These are phyloP conservation scores for Pseudopithomyces chartarum DNA, from an alignment of 2,329 filamentous ascomycete species.

Conservation along the genomic window DNA sequence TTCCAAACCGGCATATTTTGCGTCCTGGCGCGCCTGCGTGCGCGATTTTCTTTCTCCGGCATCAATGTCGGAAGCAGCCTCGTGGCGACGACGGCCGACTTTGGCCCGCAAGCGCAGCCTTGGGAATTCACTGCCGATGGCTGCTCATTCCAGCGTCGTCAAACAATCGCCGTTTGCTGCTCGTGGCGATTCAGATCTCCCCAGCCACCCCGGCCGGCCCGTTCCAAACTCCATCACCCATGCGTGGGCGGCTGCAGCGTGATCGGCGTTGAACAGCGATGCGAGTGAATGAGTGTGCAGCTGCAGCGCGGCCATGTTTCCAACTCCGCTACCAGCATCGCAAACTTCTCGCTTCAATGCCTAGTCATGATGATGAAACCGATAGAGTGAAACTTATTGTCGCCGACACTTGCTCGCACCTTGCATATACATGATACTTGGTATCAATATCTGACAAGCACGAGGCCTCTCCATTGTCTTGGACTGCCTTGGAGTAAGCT, in stretches of 20 bases:
- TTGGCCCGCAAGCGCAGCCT: slow-evolving; percentile 3
- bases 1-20: background rate
- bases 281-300: no score
- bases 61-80: background rate
- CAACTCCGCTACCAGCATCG: background rate
- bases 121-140: background rate
- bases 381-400: no score
- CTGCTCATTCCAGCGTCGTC: background rate
- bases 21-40: background rate
- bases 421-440: background rate
- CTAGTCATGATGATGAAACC: background rate
- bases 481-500: no score
- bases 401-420: background rate
- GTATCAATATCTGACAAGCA: no score
- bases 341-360: background rate
- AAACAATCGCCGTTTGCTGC: slow-evolving; percentile 3
- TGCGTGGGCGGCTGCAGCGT: background rate
- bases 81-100: slow-evolving; percentile 3
- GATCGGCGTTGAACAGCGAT: no score
- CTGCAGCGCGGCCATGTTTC: background rate
- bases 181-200: slow-evolving; percentile 1
- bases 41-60: slow-evolving; percentile 1
- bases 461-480: no score
- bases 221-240: background rate
- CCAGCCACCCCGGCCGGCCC: slow-evolving; percentile 4